Evolutionary conservation across 2,329 filamentous ascomycete genomes (phyloP), one percentile per base, ranked within the genome.

Genomic region (Pseudodiploospora longispora): DNA sequence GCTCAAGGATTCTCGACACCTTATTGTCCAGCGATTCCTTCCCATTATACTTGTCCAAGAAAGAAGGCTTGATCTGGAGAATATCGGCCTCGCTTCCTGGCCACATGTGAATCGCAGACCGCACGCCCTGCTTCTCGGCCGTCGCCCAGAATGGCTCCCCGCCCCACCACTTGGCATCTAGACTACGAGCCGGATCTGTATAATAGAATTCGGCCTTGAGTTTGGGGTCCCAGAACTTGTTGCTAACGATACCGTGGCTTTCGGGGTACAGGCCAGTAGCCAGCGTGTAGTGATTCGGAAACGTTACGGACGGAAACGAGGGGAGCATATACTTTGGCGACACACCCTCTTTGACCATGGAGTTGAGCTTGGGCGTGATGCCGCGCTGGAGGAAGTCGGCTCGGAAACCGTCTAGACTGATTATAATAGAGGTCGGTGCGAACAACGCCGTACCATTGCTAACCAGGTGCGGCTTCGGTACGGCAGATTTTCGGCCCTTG

Each of bases 21-120:
- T 98, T 98, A 32, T 74, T 77, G 0, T 77, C 62, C 2, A 98
- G 73, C 30, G 70, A 60, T 66, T 96, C 90, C 1, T 83, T 76
- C 6, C 80, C 82, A 53, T 95, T 91, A 67, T 78, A 98, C 55
- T 81, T 83, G 67, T 97, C 93, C 40, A 97, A 63, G 56, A 87
- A 87, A 7, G 80, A 82, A 3, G 90, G 87, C 50, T 90, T 82
- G 12, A 82, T 70, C n/a, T 75, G 71, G 9, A 80, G 73, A 48
- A 95, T 85, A 60, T 88, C 83, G 5, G 90, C 90, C 66, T 98
- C 93, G 36, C 87, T 94, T 2, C 93, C 93, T 2, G 93, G 93
- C 93, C 93, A 98, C 93, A 98, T 98, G 62, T 98, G 93, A 28
- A 98, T 81, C 1, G 88, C 93, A 30, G 83, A 81, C 45, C 79